Conservation (phyloP, 139 green algal genomes). For the Desmodesmus armatus region DNA sequence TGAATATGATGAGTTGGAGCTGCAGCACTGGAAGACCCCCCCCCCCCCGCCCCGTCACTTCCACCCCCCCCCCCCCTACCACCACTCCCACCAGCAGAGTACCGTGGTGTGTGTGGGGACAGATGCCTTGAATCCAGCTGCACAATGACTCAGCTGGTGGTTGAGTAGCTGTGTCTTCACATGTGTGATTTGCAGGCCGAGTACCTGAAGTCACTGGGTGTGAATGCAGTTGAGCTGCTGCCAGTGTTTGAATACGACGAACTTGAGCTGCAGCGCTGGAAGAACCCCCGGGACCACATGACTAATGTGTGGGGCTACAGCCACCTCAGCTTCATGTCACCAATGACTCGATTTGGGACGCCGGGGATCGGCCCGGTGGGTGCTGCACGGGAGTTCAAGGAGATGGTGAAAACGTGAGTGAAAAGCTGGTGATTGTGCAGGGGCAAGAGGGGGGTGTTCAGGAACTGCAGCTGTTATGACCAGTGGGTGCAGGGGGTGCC, state of each 20-base stretch:
- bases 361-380: constrained; percentile 65
- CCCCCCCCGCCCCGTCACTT: no score
- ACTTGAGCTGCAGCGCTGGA: constrained; percentile 88
- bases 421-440: neutral
- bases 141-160: no score
- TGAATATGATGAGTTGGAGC: constrained; percentile 96
- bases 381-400: constrained; percentile 90
- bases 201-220: constrained; percentile 82
- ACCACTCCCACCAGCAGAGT: no score
- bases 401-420: constrained; percentile 83
- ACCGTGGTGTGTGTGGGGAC: no score
- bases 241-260: constrained; percentile 97
- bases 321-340: constrained; percentile 90
- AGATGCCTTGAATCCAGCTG: no score
- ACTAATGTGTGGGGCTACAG: constrained; percentile 96
- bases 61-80: no score
- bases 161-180: no score
- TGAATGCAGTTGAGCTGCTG: constrained; percentile 94
- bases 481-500: no score
- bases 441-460: no score
- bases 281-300: constrained; percentile 82
- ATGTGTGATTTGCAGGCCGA: constrained; percentile 53
- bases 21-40: constrained; percentile 85
- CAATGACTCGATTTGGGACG: constrained; percentile 82
- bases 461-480: neutral